Evolutionary conservation across 352 stramenopile species (phyloP).

Genomic region (Pythium coloratum): DNA sequence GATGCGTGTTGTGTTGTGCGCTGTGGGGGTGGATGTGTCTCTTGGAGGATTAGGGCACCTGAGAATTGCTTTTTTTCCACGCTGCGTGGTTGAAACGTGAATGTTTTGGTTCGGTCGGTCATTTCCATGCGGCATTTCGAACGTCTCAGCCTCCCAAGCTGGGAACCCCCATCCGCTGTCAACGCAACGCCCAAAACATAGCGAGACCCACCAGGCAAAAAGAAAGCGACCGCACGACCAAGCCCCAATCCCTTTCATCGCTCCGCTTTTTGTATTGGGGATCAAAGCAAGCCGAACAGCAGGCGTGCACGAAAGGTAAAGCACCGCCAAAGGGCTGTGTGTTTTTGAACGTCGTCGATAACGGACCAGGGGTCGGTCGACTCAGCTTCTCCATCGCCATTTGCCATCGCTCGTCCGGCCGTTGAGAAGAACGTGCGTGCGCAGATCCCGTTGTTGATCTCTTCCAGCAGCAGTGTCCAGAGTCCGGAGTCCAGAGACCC

Average conservation of each 20-base stretch:
- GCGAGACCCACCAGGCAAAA: slow-evolving; percentile 5
- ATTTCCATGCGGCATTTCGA: slow-evolving; percentile 2
- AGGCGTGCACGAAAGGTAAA: slow-evolving; percentile 1
- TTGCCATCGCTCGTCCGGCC: slow-evolving; percentile 12
- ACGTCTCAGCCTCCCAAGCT: neutral
- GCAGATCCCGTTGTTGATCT: slow-evolving; percentile 11
- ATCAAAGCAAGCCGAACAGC: neutral
- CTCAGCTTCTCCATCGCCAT: slow-evolving; percentile 8
- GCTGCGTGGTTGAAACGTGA: neutral
- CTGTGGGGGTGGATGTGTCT: slow-evolving; percentile 20
- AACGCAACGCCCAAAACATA: neutral
- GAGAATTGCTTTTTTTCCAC: slow-evolving; percentile 19
- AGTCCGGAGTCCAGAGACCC: neutral
- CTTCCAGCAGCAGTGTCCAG: neutral
- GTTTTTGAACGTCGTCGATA: slow-evolving; percentile 11
- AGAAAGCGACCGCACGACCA: slow-evolving; percentile 2
- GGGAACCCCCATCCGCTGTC: slow-evolving; percentile 4
- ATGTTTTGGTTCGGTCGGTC: neutral
- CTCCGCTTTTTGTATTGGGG: neutral
- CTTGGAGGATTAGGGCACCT: slow-evolving; percentile 28
- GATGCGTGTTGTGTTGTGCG: slow-evolving; percentile 7
- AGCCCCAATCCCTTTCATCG: neutral
- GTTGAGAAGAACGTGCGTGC: slow-evolving; percentile 28
- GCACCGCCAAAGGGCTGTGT: slow-evolving; percentile 20
- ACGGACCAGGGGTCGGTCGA: slow-evolving; percentile 13